Conservation (phyloP, 805 yeast species). For the Starmerella apicola region DNA sequence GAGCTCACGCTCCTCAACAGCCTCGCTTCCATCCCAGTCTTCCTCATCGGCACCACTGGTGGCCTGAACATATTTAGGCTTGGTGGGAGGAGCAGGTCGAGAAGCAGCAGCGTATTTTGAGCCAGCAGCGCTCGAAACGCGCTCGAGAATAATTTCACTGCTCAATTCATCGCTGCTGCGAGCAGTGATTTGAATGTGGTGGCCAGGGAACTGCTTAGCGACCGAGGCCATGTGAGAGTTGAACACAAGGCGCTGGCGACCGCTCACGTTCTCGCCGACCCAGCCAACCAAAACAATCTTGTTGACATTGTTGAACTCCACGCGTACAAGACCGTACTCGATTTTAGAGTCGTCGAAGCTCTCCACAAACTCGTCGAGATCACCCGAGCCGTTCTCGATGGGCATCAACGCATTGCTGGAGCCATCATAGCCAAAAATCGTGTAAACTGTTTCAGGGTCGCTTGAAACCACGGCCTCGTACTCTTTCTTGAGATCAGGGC, state of each 20-base stretch:
- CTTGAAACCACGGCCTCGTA: constrained; percentile 74
- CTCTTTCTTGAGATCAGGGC: constrained; percentile 58
- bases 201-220: constrained; percentile 41
- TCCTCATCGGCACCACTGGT: constrained; percentile 35
- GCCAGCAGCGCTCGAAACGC: constrained; percentile 86
- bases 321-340: constrained; percentile 81
- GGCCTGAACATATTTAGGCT: constrained; percentile 28
- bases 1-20: constrained; percentile 23
- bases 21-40: constrained; percentile 54
- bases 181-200: constrained; percentile 95
- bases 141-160: constrained; percentile 56
- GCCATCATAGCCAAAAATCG: constrained; percentile 64
- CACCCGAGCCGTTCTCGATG: constrained; percentile 43
- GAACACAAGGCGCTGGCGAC: constrained; percentile 32
- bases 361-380: constrained; percentile 62
- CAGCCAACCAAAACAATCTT: constrained; percentile 82
- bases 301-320: constrained; percentile 79
- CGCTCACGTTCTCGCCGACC: constrained; percentile 88
- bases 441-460: constrained; percentile 58
- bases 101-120: constrained; percentile 65
- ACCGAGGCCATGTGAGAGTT: constrained; percentile 32
- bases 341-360: constrained; percentile 78
- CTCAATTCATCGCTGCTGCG: constrained; percentile 84
- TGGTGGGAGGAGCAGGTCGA: constrained; percentile 23
- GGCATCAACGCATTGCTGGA: constrained; percentile 34